These are phyloP conservation scores for Fermentozyma sake DNA, from an alignment of 1,139 yeast genomes.

Conservation along the genomic window DNA sequence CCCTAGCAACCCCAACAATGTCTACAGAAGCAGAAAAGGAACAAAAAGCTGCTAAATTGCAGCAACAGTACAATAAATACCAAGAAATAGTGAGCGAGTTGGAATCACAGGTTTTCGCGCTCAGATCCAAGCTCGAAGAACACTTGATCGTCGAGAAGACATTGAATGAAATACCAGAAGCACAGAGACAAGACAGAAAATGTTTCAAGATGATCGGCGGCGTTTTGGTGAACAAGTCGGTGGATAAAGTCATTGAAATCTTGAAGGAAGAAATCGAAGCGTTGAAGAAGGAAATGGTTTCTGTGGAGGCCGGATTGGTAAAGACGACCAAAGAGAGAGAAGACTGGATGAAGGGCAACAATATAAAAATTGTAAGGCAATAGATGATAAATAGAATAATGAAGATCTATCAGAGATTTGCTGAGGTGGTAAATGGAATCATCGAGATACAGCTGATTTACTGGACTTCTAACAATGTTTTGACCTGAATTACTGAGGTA, in stretches of 20 bases:
- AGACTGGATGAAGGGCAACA: constrained; percentile 62
- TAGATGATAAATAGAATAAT: constrained; percentile 2
- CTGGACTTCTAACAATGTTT: too few species aligned
- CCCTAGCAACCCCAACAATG: constrained; percentile 6
- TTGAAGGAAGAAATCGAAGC: constrained; percentile 52
- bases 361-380: constrained; percentile 56
- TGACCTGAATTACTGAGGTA: too few species aligned
- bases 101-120: constrained; percentile 50
- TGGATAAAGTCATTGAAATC: constrained; percentile 68
- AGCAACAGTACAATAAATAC: constrained; percentile 56
- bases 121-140: constrained; percentile 41
- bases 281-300: constrained; percentile 33
- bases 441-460: too few species aligned
- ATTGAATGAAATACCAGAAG: constrained; percentile 50
- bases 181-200: constrained; percentile 53
- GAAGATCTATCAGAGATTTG: constrained; percentile 1
- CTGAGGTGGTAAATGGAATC: too few species aligned
- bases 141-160: constrained; percentile 37
- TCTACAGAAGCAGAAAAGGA: constrained; percentile 21
- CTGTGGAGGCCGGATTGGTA: constrained; percentile 42
- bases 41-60: constrained; percentile 47
- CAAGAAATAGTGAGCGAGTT: constrained; percentile 58
- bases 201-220: constrained; percentile 96
- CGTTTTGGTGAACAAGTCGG: constrained; percentile 78
- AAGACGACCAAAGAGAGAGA: constrained; percentile 54